Evolutionary conservation across 2,329 filamentous ascomycete species (phyloP), one percentile per base, ranked within the genome.

Genomic region (Trichoderma sp.): DNA sequence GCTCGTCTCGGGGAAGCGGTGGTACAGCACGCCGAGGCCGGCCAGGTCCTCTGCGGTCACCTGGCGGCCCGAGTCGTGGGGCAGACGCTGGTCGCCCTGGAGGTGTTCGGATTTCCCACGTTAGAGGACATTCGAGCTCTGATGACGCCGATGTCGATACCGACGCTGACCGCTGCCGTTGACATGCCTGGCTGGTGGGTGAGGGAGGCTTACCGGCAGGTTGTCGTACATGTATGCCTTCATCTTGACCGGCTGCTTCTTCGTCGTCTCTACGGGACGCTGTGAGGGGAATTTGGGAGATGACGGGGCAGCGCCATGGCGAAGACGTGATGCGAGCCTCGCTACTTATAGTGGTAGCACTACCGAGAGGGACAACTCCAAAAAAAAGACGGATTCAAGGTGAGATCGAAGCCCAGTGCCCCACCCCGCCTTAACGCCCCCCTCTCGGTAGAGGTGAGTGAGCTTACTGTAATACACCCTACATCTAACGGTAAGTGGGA

Each of bases 1-100:
- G 39, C 82, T 78, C 56, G 93, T 75, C 41, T 86, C 79, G 14
- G 88, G 81, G 71, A 90, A 86, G 74, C 85, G 82, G 76, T 87
- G 88, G 83, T 96, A 95, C 51, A 92, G 78, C 44, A 99, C 92
- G 66, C 94, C 94, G 19, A 98, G 82, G 63, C 85, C 82, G 68
- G 82, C 77, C 66, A 99, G 88, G 64, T 90, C 88, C 5, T 84
- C 80, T 56, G 83, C 78, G 63, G 84, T 79, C 65, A 97, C 86
- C 45, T 82, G 74, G 69, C 86, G 87, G 72, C 92, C 91, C 21
- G 92, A 96, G 80, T 97, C 89, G 80, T 99, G 95, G 61, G 91
- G 86, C 50, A 90, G 85, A 75, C 95, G 93, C 81, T 97, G 95
- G 84, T 99, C 95, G 80, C 92, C 93, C 92, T 39, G 34, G 0